These are phyloP conservation scores for Penicillium coprophilum DNA, from an alignment of 495 filamentous ascomycete species.

Conservation along the genomic window DNA sequence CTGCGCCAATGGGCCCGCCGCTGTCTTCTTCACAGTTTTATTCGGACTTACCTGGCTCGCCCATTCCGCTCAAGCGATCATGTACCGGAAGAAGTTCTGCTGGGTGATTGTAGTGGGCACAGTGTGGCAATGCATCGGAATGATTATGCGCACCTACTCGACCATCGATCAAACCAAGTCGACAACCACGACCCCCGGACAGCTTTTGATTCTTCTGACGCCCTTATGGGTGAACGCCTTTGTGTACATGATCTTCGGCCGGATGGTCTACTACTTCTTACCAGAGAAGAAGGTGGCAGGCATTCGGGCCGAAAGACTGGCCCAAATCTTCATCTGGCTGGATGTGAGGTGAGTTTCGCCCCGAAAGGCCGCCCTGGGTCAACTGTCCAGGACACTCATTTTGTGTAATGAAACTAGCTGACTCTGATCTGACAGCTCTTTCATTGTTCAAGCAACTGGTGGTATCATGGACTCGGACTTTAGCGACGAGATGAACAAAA, in stretches of 20 bases:
- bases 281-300: slow-evolving; percentile 45
- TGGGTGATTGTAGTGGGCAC: slow-evolving; percentile 52
- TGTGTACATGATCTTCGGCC: slow-evolving; percentile 60
- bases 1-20: slow-evolving; percentile 20
- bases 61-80: slow-evolving; percentile 26
- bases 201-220: slow-evolving; percentile 27
- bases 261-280: slow-evolving; percentile 57
- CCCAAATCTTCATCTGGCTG: slow-evolving; percentile 56
- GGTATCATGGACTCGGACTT: slow-evolving; percentile 26
- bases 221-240: slow-evolving; percentile 59
- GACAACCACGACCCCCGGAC: slow-evolving; percentile 5
- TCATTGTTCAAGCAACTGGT: slow-evolving; percentile 55
- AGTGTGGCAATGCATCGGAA: slow-evolving; percentile 22
- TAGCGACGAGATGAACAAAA: slow-evolving; percentile 16
- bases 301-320: slow-evolving; percentile 50
- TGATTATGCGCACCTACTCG: slow-evolving; percentile 13
- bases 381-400: too few species aligned
- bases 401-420: not conserved
- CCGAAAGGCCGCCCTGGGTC: too few species aligned
- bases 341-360: slow-evolving; percentile 44
- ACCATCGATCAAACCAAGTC: slow-evolving; percentile 13
- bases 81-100: slow-evolving; percentile 32
- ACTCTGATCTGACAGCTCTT: slow-evolving; percentile 36
- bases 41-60: slow-evolving; percentile 26
- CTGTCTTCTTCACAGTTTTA: slow-evolving; percentile 28